Conservation (phyloP, 2,329 filamentous ascomycete species). For the Pseudofabraea citricarpa region DNA sequence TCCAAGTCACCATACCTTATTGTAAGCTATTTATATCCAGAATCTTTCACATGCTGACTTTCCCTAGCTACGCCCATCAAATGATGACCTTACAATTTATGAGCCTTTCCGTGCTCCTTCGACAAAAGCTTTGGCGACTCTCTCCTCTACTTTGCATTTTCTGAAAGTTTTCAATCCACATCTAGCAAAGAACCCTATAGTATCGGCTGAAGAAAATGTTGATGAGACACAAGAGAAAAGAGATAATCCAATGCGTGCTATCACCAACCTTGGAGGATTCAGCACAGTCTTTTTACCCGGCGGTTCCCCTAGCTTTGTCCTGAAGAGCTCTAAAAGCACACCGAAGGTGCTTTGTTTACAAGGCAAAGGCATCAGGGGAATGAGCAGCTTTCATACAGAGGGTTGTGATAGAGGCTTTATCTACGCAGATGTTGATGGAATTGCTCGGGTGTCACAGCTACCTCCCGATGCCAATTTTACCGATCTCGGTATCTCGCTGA, state of each 20-base stretch:
- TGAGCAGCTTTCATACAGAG: constrained; percentile 73
- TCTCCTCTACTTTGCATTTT: constrained; percentile 57
- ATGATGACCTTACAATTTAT: constrained; percentile 83
- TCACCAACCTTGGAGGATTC: constrained; percentile 67
- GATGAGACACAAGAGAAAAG: constrained; percentile 41
- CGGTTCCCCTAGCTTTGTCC: constrained; percentile 70
- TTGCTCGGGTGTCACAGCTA: constrained; percentile 69
- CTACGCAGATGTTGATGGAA: constrained; percentile 69
- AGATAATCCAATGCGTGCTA: constrained; percentile 36
- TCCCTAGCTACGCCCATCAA: constrained; percentile 65
- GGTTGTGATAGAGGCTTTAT: constrained; percentile 79
- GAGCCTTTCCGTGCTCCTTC: constrained; percentile 61
- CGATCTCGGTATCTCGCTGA: constrained; percentile 71
- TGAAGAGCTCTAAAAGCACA: constrained; percentile 74
- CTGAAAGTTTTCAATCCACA: constrained; percentile 67
- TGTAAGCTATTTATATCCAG: constrained; percentile 42
- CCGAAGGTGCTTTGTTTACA: constrained; percentile 73
- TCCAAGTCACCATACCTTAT: constrained; percentile 74
- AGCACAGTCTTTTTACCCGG: constrained; percentile 80
- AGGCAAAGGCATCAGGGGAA: constrained; percentile 61
- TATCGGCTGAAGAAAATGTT: constrained; percentile 41
- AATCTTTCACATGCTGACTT: constrained; percentile 7
- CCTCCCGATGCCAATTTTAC: constrained; percentile 62
- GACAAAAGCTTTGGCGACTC: constrained; percentile 8
- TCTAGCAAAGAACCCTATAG: constrained; percentile 52